A percentile compares a stretch with the other conserved stretches of the same genome.
Evolutionary conservation across 345 rosid genomes (phyloP).

Genomic region (Heritiera littoralis): DNA sequence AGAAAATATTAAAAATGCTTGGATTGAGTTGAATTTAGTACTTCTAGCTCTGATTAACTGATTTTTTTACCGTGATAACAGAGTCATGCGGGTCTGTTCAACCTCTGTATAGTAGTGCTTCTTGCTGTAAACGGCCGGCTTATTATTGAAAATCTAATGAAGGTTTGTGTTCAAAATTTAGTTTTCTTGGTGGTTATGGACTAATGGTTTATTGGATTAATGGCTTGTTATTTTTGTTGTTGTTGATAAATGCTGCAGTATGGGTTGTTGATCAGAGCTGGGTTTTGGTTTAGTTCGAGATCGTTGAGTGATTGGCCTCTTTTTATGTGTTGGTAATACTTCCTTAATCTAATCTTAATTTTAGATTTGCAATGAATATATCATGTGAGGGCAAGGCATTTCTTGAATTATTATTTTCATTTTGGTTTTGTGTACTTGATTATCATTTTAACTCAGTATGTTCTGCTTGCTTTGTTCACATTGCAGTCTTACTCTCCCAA

Average conservation of each 20-base stretch:
- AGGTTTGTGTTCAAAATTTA: too few species aligned
- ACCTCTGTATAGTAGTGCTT: too few species aligned
- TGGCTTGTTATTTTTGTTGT: too few species aligned
- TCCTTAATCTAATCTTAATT: neutral
- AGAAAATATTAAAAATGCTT: neutral
- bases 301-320: too few species aligned
- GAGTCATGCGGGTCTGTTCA: slow-evolving; percentile 91
- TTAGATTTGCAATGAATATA: slow-evolving; percentile 3
- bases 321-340: too few species aligned
- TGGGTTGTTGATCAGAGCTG: too few species aligned
- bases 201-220: too few species aligned
- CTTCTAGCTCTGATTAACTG: slow-evolving; percentile 4
- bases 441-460: neutral
- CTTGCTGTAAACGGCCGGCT: too few species aligned
- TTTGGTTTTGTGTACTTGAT: neutral
- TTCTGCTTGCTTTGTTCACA: slow-evolving; percentile 22
- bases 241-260: too few species aligned
- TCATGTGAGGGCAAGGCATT: slow-evolving; percentile 2
- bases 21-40: neutral
- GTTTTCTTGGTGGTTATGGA: too few species aligned
- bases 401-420: neutral
- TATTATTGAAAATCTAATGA: too few species aligned
- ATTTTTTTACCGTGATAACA: slow-evolving; percentile 26
- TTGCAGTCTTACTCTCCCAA: slow-evolving; percentile 80
- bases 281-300: too few species aligned